Conservation (phyloP, 2,329 filamentous ascomycete species). For the Thielaviopsis musarum region DNA sequence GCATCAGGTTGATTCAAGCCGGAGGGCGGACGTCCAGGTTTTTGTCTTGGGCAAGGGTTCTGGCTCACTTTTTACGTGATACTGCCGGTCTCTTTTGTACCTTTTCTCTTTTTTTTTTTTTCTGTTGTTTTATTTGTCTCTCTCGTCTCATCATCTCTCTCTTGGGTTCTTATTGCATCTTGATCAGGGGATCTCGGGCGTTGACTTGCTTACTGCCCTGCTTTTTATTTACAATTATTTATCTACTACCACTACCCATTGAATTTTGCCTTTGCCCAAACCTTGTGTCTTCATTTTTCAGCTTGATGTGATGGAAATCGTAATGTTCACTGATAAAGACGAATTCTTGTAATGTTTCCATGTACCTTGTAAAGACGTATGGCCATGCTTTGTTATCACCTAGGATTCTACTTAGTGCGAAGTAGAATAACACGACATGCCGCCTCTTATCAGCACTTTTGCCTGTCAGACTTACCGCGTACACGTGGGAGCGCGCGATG, state of each 20-base stretch:
- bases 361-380: too few species aligned
- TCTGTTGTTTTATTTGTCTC: not conserved
- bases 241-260: not conserved
- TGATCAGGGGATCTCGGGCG: constrained; percentile 8
- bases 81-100: not conserved
- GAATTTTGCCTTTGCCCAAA: not conserved
- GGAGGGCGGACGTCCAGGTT: too few species aligned
- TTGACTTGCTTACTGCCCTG: constrained; percentile 1
- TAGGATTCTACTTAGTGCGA: too few species aligned
- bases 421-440: too few species aligned
- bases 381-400: too few species aligned
- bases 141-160: constrained; percentile 8
- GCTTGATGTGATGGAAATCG: not conserved
- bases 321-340: too few species aligned
- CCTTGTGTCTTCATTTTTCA: constrained; percentile 1
- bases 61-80: not conserved
- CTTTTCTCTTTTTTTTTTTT: not conserved
- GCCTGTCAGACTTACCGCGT: too few species aligned
- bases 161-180: constrained; percentile 14
- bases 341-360: too few species aligned
- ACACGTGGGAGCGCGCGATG: too few species aligned
- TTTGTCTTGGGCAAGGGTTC: not conserved
- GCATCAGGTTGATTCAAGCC: too few species aligned
- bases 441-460: too few species aligned
- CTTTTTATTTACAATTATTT: not conserved